phyloP scores from a whole-genome alignment of 2,329 filamentous ascomycete genomes.

The Pseudogymnoascus sp. region DNA sequence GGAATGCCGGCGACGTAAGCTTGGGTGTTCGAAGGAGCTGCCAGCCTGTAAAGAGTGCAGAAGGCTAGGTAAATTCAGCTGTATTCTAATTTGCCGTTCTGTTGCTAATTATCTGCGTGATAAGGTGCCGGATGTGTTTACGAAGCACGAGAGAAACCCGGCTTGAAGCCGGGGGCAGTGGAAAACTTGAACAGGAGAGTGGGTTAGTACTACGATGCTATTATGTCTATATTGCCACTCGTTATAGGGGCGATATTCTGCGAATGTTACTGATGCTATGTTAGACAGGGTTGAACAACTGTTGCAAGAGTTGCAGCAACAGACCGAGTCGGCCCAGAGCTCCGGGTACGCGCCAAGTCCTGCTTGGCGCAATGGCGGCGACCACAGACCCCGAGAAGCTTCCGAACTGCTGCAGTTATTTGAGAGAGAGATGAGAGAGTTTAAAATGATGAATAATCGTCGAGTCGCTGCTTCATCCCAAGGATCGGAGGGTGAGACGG shows the following conservation, averaged over 20 bases:
- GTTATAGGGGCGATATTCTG: constrained; percentile 13
- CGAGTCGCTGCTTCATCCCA: background rate
- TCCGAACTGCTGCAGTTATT: background rate
- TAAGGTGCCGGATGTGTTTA: constrained; percentile 25
- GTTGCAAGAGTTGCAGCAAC: constrained; percentile 8
- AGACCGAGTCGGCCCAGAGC: background rate
- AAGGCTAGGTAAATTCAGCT: constrained; percentile 20
- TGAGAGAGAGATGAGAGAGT: background rate
- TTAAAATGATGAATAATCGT: background rate
- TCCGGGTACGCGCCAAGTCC: background rate
- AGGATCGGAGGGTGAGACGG: background rate
- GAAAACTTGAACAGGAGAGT: constrained; percentile 30
- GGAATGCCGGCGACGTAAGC: constrained; percentile 28
- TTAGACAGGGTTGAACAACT: constrained; percentile 17
- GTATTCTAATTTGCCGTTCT: background rate
- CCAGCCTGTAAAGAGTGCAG: constrained; percentile 28
- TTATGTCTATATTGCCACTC: background rate
- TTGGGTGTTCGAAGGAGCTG: constrained; percentile 29
- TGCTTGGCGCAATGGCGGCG: background rate
- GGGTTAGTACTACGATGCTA: constrained; percentile 16
- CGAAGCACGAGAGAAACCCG: constrained; percentile 28
- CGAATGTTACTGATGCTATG: constrained; percentile 15
- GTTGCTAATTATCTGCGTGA: background rate
- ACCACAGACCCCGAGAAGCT: background rate
- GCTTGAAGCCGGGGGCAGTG: constrained; percentile 32